Evolutionary conservation across 768 basidiomycete species (phyloP), one percentile per base, ranked within the genome.

Genomic region (Nevesoporus exiguus): DNA sequence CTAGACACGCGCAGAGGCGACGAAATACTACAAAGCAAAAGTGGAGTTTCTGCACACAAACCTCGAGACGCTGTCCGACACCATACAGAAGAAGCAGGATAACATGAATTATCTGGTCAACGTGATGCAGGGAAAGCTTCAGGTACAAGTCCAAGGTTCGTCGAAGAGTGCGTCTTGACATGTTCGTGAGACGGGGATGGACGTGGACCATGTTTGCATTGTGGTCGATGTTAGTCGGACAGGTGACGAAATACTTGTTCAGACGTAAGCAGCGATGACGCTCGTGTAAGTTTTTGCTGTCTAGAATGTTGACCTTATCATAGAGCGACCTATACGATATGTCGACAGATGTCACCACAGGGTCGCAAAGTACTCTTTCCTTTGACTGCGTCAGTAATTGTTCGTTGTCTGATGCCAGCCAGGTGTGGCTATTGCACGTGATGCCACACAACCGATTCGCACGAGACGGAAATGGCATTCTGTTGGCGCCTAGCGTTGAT

Each of bases 1-100:
- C 11, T 68, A 98, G 95, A 86, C 87, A 7, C 87, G 88, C 21
- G 72, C 79, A 14, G 85, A 96, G 67, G 94, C 96, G 1, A 71
- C 78, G 19, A 85, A 84, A 67, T 85, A 95, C 68, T 98, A 97
- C 73, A 78, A 80, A 25, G 65, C 76, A 47, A 98, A 98, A 75
- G 81, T 88, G 36, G 84, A 86, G 1, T 93, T 84, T 64, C 86
- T 98, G 61, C 84, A 82, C 46, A 77, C 77, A 22, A 98, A 96
- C 66, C 79, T 96, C 36, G 92, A 95, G 34, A 80, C 82, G 22
- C 74, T 99, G 43, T 93, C 98, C 69, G 88, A 87, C 42, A 91
- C 93, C 31, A 90, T 98, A 61, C 79, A 85, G 68, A 88, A 86
- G 75, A 98, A 97, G 74, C 84, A 92, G 71, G 93, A 96, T 37